Evolutionary conservation across 2,329 filamentous ascomycete species (phyloP).

Genomic region (Coniosporium uncinatum): DNA sequence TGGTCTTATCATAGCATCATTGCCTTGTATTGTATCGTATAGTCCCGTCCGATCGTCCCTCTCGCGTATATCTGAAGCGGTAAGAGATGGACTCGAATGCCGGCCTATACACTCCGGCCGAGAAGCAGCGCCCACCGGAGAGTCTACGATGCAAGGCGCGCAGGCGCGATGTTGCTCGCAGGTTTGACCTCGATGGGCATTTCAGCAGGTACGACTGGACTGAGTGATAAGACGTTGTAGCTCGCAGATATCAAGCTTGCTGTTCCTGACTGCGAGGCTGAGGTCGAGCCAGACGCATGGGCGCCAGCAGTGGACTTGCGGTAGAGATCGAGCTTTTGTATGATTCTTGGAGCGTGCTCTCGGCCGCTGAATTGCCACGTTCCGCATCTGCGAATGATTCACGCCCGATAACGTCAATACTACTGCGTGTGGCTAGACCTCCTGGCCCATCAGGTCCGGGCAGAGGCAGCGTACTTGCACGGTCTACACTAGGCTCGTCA

Average conservation of each 20-base stretch:
- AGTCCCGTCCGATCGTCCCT: no score
- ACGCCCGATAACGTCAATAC: conserved; percentile 62
- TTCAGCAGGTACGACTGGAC: no score
- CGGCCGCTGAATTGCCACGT: conserved; percentile 70
- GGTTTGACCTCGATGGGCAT: no score
- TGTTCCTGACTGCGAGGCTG: conserved; percentile 58
- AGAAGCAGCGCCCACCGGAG: no score
- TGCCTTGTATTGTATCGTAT: no score
- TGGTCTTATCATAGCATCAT: no score
- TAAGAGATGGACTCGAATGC: no score
- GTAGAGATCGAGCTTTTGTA: conserved; percentile 88
- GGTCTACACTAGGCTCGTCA: conserved; percentile 54
- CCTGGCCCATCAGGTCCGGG: conserved; percentile 45
- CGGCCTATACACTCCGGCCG: no score
- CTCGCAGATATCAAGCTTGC: conserved; percentile 83
- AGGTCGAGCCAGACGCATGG: conserved; percentile 15
- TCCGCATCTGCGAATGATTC: conserved; percentile 39
- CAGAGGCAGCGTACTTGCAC: conserved; percentile 58
- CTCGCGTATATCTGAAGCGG: no score
- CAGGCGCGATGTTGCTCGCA: no score
- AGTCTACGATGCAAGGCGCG: no score
- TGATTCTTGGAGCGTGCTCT: conserved; percentile 83
- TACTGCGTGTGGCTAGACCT: conserved; percentile 52
- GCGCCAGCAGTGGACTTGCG: conserved; percentile 61
- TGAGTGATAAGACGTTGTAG: conserved; percentile 69